Conservation (phyloP, 2,329 filamentous ascomycete species). For the Metarhizium humberi region DNA sequence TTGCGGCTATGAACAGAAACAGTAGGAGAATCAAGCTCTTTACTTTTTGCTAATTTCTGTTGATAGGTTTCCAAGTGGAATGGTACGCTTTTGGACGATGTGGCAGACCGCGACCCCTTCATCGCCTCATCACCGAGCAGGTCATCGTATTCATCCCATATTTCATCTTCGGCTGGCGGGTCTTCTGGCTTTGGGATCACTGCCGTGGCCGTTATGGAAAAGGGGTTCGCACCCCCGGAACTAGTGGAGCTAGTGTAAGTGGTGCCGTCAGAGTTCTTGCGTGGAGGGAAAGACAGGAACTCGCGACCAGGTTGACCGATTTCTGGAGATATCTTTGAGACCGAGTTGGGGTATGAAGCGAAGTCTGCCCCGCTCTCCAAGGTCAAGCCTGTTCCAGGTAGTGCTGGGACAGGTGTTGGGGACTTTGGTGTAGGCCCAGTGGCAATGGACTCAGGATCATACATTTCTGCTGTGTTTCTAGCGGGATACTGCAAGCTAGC, state of each 20-base stretch:
- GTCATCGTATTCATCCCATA: slow-evolving; percentile 93
- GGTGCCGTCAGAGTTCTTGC: slow-evolving; percentile 60
- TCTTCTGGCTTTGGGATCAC: slow-evolving; percentile 53
- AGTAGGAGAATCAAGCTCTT: slow-evolving; percentile 39
- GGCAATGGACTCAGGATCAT: slow-evolving; percentile 31
- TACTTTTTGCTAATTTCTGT: slow-evolving; percentile 23
- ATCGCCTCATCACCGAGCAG: slow-evolving; percentile 57
- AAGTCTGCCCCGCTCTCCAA: slow-evolving; percentile 17
- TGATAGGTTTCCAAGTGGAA: slow-evolving; percentile 46
- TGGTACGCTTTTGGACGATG: slow-evolving; percentile 46
- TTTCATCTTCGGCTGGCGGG: slow-evolving; percentile 68
- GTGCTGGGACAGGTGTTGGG: slow-evolving; percentile 27
- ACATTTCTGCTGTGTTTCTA: slow-evolving; percentile 20
- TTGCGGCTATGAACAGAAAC: slow-evolving; percentile 24
- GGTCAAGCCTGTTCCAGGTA: slow-evolving; percentile 25
- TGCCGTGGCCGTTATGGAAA: slow-evolving; percentile 50
- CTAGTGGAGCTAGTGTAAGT: slow-evolving; percentile 48
- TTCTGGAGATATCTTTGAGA: slow-evolving; percentile 20
- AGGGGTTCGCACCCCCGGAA: slow-evolving; percentile 48
- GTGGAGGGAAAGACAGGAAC: slow-evolving; percentile 65
- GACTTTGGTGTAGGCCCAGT: slow-evolving; percentile 37
- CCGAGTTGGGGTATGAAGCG: slow-evolving; percentile 20
- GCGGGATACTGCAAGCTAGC: slow-evolving; percentile 33
- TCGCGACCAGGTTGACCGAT: slow-evolving; percentile 35
- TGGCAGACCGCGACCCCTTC: slow-evolving; percentile 39